phyloP scores from a whole-genome alignment of 2,329 filamentous ascomycete species.

The Penicillium occitanis region DNA sequence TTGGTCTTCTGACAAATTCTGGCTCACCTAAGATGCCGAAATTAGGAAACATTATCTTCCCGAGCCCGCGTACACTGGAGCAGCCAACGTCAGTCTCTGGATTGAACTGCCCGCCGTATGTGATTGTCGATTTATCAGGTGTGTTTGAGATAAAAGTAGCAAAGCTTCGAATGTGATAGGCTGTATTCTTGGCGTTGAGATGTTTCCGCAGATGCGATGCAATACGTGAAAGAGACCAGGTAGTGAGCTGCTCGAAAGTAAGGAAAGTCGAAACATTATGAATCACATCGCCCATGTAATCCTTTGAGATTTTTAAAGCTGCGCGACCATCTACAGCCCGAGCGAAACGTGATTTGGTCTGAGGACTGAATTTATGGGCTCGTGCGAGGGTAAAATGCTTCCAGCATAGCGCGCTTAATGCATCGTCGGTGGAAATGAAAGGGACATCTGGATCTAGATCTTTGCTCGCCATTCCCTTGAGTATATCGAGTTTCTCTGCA shows the following conservation, averaged over 20 bases:
- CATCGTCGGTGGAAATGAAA: conserved; percentile 19
- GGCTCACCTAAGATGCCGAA: conserved; percentile 25
- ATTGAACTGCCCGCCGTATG: conserved; percentile 16
- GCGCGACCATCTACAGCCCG: conserved; percentile 11
- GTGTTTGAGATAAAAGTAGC: conserved; percentile 12
- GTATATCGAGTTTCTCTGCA: conserved; percentile 11
- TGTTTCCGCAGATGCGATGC: conserved; percentile 15
- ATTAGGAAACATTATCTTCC: conserved; percentile 11
- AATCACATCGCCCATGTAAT: conserved; percentile 19
- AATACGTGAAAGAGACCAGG: conserved; percentile 11
- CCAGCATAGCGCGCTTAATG: conserved; percentile 17
- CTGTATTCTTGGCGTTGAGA: conserved; percentile 8
- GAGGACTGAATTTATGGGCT: background rate
- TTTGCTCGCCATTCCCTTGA: conserved; percentile 25
- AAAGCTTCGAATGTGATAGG: conserved; percentile 17
- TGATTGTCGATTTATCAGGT: conserved; percentile 15
- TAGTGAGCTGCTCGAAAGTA: conserved; percentile 12
- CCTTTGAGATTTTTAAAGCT: conserved; percentile 4
- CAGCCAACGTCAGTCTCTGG: conserved; percentile 15
- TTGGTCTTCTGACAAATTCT: conserved; percentile 23
- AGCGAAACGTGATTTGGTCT: conserved; percentile 9
- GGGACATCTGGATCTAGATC: conserved; percentile 26
- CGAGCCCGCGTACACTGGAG: conserved; percentile 11
- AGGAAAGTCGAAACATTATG: conserved; percentile 17
- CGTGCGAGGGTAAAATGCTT: conserved; percentile 16